A percentile compares a stretch with the other conserved stretches of the same genome.
Evolutionary conservation across 2,329 filamentous ascomycete species (phyloP).

Genomic region (Xylogone sp.): DNA sequence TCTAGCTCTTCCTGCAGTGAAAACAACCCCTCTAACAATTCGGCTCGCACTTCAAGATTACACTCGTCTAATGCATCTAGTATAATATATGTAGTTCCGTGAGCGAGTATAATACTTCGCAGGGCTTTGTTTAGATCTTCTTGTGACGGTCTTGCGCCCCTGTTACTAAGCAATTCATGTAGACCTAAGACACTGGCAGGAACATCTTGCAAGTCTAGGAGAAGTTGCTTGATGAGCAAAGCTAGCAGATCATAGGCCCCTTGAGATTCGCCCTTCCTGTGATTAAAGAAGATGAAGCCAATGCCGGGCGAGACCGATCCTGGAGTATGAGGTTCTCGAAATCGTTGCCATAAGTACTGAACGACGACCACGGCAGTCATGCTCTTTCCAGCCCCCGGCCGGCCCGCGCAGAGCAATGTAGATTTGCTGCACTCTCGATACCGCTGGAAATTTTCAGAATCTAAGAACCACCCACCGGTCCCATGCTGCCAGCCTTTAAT

Average conservation of each 20-base stretch:
- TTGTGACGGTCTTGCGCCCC: slow-evolving; percentile 11
- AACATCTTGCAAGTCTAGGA: slow-evolving; percentile 2
- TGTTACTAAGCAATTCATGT: slow-evolving; percentile 1
- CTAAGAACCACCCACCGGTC: no score
- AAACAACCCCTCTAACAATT: background rate
- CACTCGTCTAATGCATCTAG: slow-evolving; percentile 7
- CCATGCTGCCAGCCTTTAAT: no score
- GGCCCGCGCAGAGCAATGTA: no score
- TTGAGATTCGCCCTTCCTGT: slow-evolving; percentile 24
- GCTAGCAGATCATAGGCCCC: slow-evolving; percentile 13
- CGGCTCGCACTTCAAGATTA: background rate
- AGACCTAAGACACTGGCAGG: slow-evolving; percentile 5
- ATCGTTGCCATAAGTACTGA: no score
- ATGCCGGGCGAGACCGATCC: no score
- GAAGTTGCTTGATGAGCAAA: slow-evolving; percentile 25
- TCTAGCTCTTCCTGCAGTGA: background rate
- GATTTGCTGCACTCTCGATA: no score
- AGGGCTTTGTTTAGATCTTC: slow-evolving; percentile 11
- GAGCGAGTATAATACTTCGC: background rate
- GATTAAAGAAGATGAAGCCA: slow-evolving; percentile 36
- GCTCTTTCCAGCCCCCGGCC: no score
- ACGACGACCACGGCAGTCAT: no score
- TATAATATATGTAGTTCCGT: slow-evolving; percentile 8
- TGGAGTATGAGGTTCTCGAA: no score
- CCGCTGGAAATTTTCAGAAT: no score